Base-by-base conservation (phyloP, 768 basidiomycete genomes). In the Coprinellus micaceus region DNA sequence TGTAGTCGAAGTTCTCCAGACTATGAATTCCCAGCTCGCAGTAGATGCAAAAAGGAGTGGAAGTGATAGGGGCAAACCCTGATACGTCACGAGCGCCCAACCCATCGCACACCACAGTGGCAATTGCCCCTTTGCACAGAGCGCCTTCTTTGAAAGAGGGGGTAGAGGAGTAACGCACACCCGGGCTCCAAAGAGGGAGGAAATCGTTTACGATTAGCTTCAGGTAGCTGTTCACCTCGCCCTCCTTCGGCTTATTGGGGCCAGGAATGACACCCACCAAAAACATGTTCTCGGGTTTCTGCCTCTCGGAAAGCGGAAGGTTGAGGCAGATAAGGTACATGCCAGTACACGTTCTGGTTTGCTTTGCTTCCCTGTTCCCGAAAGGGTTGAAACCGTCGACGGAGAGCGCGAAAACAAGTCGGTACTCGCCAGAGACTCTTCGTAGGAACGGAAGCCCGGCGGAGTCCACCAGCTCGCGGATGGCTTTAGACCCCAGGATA, bases 221-320 rank as follows among this genome's bases (percentile, higher is more conserved):
- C 2, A 77, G 60, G 21, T 71, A 48, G 40, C 73, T 67, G 36
- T 76, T 74, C 4, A 76, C 64, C 37, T 74, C 60, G 0, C 62
- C 19, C 0, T 63, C 51, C 1, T 59, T 61, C 2, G 76, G 73
- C 26, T 70, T 63, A 12, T 47, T 37, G 21, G 56, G 56, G 3
- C 48, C 56, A 9, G 57, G 44, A 13, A 58, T 53, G 19, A 10
- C 65, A 1, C 68, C 72, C 2, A 58, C 62, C 13, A 63, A 51
- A 54, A 64, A 75, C 2, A 58, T 12, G 28, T 58, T 58, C 7
- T 53, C 26, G 1, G 30, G 58, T 22, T 57, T 41, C 48, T 67
- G 66, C 7, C 61, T 60, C 19, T 64, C 30, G 19, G 58, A 48
- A 1, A 59, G 64, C 4, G 73, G 73, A 13, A 74, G 63, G 56